A percentile compares a stretch with the other conserved stretches of the same genome.
Evolutionary conservation across 2,329 filamentous ascomycete genomes (phyloP).

Genomic region (Fusarium sp.): DNA sequence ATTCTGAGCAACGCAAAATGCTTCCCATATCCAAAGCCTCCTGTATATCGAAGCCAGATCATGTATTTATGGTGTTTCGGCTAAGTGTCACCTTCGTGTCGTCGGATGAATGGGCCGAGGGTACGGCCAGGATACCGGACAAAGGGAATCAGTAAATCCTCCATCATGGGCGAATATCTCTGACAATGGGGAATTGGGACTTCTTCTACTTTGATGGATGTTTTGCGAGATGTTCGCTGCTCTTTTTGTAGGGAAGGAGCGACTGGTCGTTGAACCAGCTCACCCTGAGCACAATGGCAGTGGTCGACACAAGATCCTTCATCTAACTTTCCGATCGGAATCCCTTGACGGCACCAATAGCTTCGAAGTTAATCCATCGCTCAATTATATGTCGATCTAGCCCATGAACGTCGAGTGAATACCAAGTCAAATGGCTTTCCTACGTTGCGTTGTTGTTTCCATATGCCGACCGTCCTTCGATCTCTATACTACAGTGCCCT

Average conservation of each 20-base stretch:
- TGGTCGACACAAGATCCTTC: no score
- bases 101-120: neutral
- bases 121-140: neutral
- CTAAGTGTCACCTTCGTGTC: neutral
- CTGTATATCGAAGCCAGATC: fast-evolving
- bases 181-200: fast-evolving
- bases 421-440: neutral
- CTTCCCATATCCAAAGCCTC: fast-evolving
- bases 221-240: neutral
- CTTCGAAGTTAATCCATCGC: neutral
- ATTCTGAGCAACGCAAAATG: neutral
- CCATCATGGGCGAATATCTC: neutral
- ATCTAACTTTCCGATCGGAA: fast-evolving
- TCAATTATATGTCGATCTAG: no score
- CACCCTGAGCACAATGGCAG: no score
- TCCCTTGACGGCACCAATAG: fast-evolving
- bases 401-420: no score
- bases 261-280: neutral
- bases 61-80: neutral
- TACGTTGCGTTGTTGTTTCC: neutral
- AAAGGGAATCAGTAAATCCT: neutral
- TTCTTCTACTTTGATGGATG: neutral
- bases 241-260: neutral
- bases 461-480: neutral
- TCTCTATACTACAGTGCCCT: neutral